Percentiles rank a stretch among this genome's conserved stretches.
Evolutionary conservation across 129 eudicot genomes (phyloP).

Genomic region (Deinandra increscens): DNA sequence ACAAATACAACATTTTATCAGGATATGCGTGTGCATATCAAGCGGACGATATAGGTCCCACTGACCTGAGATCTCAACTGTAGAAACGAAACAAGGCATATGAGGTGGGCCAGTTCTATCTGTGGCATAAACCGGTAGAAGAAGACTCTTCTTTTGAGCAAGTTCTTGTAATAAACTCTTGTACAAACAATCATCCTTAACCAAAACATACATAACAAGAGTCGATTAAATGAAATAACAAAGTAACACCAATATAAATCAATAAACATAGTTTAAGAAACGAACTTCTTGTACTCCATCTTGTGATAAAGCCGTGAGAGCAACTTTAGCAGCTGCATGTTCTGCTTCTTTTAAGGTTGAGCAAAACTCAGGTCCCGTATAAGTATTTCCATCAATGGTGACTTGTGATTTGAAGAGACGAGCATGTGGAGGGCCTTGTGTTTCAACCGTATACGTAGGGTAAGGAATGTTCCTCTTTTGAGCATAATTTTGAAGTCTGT

Average conservation of each 20-base stretch:
- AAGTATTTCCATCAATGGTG: slow-evolving; percentile 50
- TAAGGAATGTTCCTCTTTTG: slow-evolving; percentile 57
- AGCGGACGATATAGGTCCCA: not conserved
- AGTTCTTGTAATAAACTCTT: slow-evolving; percentile 76
- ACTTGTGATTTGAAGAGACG: slow-evolving; percentile 67
- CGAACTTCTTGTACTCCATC: slow-evolving; percentile 62
- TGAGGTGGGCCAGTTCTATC: slow-evolving; percentile 52
- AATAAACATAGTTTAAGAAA: slow-evolving; percentile 9
- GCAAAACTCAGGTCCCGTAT: slow-evolving; percentile 42
- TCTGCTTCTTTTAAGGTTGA: slow-evolving; percentile 74
- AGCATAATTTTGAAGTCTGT: slow-evolving; percentile 57
- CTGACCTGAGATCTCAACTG: slow-evolving; percentile 52
- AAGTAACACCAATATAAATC: not conserved
- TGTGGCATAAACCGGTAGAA: slow-evolving; percentile 61
- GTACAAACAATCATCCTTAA: slow-evolving; percentile 60
- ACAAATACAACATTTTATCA: not conserved
- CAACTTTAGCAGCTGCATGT: slow-evolving; percentile 83
- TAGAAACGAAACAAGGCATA: slow-evolving; percentile 51
- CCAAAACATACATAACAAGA: slow-evolving; percentile 1
- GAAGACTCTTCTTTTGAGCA: slow-evolving; percentile 52
- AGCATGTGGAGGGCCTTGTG: slow-evolving; percentile 74
- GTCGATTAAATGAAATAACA: not conserved
- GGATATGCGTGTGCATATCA: not conserved
- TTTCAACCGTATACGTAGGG: slow-evolving; percentile 56
- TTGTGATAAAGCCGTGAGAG: slow-evolving; percentile 46